These are phyloP conservation scores for Vitis rotundifolia DNA, from an alignment of 164 flowering plant species.

Conservation along the genomic window DNA sequence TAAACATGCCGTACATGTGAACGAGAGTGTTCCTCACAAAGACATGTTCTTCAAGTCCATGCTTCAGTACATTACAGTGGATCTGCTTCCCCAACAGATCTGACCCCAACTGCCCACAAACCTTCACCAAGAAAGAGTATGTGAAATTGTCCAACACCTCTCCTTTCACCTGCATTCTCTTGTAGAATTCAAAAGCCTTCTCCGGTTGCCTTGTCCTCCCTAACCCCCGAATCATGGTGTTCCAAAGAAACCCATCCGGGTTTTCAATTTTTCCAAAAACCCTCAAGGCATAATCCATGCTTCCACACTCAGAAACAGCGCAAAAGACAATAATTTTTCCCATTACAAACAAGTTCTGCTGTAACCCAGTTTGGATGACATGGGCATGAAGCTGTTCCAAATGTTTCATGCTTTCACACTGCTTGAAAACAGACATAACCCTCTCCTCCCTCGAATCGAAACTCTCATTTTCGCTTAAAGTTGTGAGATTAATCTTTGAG, in stretches of 20 bases:
- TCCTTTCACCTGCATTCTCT: constrained; percentile 38
- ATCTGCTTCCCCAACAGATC: constrained; percentile 40
- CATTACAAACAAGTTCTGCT: constrained; percentile 36
- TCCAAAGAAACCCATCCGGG: constrained; percentile 72
- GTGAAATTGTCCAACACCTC: constrained; percentile 54
- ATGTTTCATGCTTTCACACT: constrained; percentile 32
- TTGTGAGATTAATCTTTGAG: background rate
- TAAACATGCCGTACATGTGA: constrained; percentile 48
- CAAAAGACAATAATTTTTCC: constrained; percentile 51
- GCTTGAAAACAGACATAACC: constrained; percentile 34
- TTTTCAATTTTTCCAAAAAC: constrained; percentile 38
- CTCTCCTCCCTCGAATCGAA: constrained; percentile 17
- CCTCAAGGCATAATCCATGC: constrained; percentile 49
- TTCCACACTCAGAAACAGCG: constrained; percentile 33
- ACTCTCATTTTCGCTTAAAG: background rate
- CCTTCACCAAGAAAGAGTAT: constrained; percentile 52
- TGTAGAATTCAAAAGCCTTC: constrained; percentile 41
- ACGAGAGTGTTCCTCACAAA: constrained; percentile 60
- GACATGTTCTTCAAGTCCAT: constrained; percentile 43
- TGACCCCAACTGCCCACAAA: constrained; percentile 35
- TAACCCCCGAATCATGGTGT: constrained; percentile 66
- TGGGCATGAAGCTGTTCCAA: constrained; percentile 51
- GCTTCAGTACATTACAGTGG: constrained; percentile 40
- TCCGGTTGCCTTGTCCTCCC: constrained; percentile 26
- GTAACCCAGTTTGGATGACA: constrained; percentile 37